Percentiles rank a stretch among this genome's conserved stretches.
phyloP scores from a whole-genome alignment of 1,139 yeast species.

The Sugiyamaella sp. region DNA sequence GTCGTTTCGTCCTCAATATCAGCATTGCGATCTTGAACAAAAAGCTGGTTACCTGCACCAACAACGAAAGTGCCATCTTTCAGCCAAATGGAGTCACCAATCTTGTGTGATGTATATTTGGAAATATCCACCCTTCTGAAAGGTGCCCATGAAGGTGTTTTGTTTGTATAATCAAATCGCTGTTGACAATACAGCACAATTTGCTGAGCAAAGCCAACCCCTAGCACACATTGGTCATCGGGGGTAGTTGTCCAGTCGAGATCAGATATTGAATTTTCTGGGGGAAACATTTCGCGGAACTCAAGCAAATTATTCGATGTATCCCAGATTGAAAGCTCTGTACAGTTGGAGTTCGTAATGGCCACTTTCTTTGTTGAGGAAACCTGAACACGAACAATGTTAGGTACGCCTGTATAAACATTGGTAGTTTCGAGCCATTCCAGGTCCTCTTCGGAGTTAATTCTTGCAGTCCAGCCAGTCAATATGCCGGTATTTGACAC shows the following conservation, averaged over 20 bases:
- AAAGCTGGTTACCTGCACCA: slow-evolving; percentile 89
- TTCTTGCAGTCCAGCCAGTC: slow-evolving; percentile 52
- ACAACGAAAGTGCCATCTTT: slow-evolving; percentile 75
- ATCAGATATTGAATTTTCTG: slow-evolving; percentile 52
- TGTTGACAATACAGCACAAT: slow-evolving; percentile 77
- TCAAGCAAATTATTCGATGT: slow-evolving; percentile 67
- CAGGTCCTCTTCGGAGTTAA: slow-evolving; percentile 13
- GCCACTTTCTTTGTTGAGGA: slow-evolving; percentile 79
- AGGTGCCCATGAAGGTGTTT: slow-evolving; percentile 74
- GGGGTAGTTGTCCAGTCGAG: slow-evolving; percentile 79
- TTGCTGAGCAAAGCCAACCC: slow-evolving; percentile 70
- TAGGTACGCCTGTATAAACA: slow-evolving; percentile 58
- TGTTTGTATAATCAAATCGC: slow-evolving; percentile 85
- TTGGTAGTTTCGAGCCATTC: slow-evolving; percentile 56
- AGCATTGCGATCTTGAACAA: slow-evolving; percentile 72
- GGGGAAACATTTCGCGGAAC: slow-evolving; percentile 50
- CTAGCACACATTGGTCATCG: slow-evolving; percentile 69
- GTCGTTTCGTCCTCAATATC: slow-evolving; percentile 58
- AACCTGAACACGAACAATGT: slow-evolving; percentile 63
- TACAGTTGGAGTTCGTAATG: slow-evolving; percentile 57
- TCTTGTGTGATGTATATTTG: slow-evolving; percentile 71
- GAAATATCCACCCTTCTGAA: slow-evolving; percentile 73
- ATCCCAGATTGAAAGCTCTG: slow-evolving; percentile 74
- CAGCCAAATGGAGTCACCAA: slow-evolving; percentile 90
- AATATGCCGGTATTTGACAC: slow-evolving; percentile 60